Conservation (phyloP, 2,329 filamentous ascomycete genomes). For the Samsoniella hepiali region DNA sequence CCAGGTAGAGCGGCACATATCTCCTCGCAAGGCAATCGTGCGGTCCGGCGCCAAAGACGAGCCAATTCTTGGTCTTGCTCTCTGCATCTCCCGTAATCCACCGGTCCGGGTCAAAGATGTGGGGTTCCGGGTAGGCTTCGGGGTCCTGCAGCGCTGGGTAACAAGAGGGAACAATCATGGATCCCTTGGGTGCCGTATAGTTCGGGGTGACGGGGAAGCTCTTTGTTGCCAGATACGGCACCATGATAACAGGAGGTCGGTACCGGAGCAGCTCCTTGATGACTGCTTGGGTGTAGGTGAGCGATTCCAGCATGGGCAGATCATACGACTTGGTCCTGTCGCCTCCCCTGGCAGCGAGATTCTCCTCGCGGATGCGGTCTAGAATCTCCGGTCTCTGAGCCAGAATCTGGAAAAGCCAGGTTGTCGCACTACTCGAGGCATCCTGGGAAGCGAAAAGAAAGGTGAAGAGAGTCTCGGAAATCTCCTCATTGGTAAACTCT, state of each 20-base stretch:
- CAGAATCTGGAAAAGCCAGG: slow-evolving; percentile 50
- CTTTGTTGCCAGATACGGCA: slow-evolving; percentile 49
- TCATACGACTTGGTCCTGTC: slow-evolving; percentile 40
- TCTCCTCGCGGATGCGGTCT: slow-evolving; percentile 44
- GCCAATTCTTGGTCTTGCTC: slow-evolving; percentile 50
- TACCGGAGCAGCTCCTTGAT: slow-evolving; percentile 52
- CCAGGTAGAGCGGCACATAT: slow-evolving; percentile 50
- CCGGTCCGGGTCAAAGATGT: slow-evolving; percentile 48
- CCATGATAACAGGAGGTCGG: slow-evolving; percentile 52
- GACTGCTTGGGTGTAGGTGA: slow-evolving; percentile 51
- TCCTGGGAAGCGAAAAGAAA: slow-evolving; percentile 54
- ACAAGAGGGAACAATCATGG: slow-evolving; percentile 49
- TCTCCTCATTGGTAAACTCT: slow-evolving; percentile 48
- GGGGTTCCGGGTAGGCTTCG: slow-evolving; percentile 43
- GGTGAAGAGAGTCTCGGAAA: slow-evolving; percentile 49
- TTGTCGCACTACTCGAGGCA: slow-evolving; percentile 51
- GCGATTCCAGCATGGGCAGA: slow-evolving; percentile 45
- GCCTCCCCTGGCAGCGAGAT: slow-evolving; percentile 41
- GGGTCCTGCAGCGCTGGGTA: slow-evolving; percentile 51
- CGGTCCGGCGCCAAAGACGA: slow-evolving; percentile 50
- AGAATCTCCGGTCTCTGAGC: slow-evolving; percentile 50
- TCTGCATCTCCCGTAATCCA: slow-evolving; percentile 52
- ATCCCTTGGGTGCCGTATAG: slow-evolving; percentile 49
- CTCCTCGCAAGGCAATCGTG: slow-evolving; percentile 49
- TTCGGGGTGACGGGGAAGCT: slow-evolving; percentile 44